Percentiles rank a stretch among this genome's conserved stretches.
These are phyloP conservation scores for Pelargonium nanum DNA, from an alignment of 345 rosid genomes.

Conservation along the genomic window DNA sequence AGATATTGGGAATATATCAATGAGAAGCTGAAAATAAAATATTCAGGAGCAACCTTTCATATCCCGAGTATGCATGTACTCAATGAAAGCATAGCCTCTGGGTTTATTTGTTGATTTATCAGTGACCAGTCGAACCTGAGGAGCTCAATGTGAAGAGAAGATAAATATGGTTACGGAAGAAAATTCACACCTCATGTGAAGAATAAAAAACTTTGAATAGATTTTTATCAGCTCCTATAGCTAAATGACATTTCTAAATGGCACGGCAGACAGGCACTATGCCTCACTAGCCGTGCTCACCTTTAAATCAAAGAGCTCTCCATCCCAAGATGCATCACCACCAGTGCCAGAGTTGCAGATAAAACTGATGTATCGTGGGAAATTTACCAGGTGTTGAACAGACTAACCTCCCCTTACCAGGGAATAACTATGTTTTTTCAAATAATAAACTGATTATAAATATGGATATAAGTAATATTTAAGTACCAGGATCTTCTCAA, in stretches of 20 bases:
- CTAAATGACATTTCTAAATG: conserved; percentile 36
- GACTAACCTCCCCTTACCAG: conserved; percentile 97
- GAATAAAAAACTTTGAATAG: conserved; percentile 5
- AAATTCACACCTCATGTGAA: conserved; percentile 9
- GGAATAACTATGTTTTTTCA: conserved; percentile 41
- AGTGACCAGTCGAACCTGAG: conserved; percentile 70
- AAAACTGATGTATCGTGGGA: conserved; percentile 61
- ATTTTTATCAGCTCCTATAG: conserved; percentile 12
- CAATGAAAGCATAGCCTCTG: conserved; percentile 92
- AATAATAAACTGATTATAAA: conserved; percentile 20
- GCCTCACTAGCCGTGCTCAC: conserved; percentile 94
- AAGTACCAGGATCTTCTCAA: conserved; percentile 77
- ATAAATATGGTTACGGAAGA: conserved; percentile 18
- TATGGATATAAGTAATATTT: conserved; percentile 26
- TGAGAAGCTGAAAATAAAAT: not conserved
- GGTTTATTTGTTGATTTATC: conserved; percentile 75
- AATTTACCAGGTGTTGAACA: conserved; percentile 55
- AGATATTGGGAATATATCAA: not conserved
- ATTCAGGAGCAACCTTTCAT: conserved; percentile 62
- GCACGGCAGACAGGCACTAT: conserved; percentile 84
- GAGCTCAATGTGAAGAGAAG: conserved; percentile 26
- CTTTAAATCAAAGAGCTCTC: conserved; percentile 78
- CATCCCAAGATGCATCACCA: conserved; percentile 81
- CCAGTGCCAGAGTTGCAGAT: conserved; percentile 90
- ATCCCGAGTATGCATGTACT: conserved; percentile 87